Evolutionary conservation across 176 grass and related monocot genomes (phyloP).

Genomic region (Rhynchospora pubera): DNA sequence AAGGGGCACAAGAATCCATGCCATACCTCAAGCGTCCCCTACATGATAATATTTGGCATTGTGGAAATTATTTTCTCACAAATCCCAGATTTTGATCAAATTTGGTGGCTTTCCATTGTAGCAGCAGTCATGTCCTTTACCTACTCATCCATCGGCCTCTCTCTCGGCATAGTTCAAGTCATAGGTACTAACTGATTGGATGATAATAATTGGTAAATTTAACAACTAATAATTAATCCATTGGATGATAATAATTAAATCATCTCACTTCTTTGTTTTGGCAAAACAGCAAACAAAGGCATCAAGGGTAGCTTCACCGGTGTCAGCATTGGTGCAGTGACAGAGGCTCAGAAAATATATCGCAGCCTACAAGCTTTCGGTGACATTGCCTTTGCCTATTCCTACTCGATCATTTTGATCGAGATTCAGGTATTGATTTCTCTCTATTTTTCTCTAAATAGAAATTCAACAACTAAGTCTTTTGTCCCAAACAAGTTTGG

Average conservation of each 20-base stretch:
- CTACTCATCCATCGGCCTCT: slow-evolving; percentile 57
- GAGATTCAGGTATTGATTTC: slow-evolving; percentile 41
- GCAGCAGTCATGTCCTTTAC: slow-evolving; percentile 66
- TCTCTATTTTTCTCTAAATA: not conserved
- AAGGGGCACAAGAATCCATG: slow-evolving; percentile 47
- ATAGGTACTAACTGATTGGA: slow-evolving; percentile 16
- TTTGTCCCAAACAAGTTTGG: no score
- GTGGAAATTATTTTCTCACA: slow-evolving; percentile 51
- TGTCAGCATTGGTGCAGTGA: slow-evolving; percentile 35
- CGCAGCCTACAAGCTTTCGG: slow-evolving; percentile 52
- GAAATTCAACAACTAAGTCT: no score
- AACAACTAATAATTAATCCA: not conserved
- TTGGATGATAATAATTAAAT: no score
- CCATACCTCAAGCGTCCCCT: slow-evolving; percentile 32
- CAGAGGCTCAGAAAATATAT: slow-evolving; percentile 33
- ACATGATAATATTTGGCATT: slow-evolving; percentile 56
- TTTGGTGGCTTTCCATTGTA: slow-evolving; percentile 63
- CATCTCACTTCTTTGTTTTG: not conserved
- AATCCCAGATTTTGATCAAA: slow-evolving; percentile 64
- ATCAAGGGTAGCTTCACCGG: slow-evolving; percentile 43
- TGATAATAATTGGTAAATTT: not conserved
- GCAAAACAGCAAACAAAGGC: slow-evolving; percentile 23
- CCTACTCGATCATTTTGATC: slow-evolving; percentile 56
- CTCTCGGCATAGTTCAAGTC: slow-evolving; percentile 43
- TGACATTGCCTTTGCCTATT: slow-evolving; percentile 63